These are phyloP conservation scores for Phyllosticta citribraziliensis DNA, from an alignment of 2,329 filamentous ascomycete species.

Conservation along the genomic window DNA sequence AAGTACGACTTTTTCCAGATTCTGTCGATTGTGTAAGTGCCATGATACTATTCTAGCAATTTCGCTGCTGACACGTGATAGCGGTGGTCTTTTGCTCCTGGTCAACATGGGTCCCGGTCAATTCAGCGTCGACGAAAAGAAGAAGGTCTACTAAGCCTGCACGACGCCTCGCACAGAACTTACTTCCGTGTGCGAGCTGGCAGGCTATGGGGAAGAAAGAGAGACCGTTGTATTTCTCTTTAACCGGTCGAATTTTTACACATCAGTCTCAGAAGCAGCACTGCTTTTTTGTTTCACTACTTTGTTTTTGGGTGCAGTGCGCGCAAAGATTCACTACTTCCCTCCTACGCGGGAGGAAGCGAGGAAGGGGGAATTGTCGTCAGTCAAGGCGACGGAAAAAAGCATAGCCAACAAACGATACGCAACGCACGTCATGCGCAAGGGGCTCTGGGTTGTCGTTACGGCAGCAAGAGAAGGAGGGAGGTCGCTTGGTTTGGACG, in stretches of 20 bases:
- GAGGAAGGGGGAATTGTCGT: neutral
- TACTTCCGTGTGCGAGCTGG: neutral
- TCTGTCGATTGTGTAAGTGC: slow-evolving; percentile 77
- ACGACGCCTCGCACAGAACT: neutral
- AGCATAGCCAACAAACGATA: neutral
- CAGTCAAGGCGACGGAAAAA: neutral
- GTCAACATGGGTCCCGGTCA: slow-evolving; percentile 98
- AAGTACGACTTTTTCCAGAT: slow-evolving; percentile 99
- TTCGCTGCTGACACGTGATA: slow-evolving; percentile 21
- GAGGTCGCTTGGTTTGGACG: no score
- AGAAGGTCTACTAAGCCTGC: slow-evolving; percentile 82
- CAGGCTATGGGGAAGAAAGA: neutral
- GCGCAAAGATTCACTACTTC: neutral
- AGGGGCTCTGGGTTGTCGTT: neutral
- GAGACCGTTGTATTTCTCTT: neutral
- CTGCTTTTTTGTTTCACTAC: neutral
- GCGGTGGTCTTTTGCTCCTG: slow-evolving; percentile 83
- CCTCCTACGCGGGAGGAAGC: neutral
- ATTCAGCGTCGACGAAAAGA: slow-evolving; percentile 99
- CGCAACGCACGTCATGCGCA: neutral
- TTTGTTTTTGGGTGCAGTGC: neutral
- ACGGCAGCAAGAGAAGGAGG: neutral
- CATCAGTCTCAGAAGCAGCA: neutral
- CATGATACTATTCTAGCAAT: slow-evolving; percentile 4
- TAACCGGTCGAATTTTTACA: neutral